Conservation (phyloP, 257 asterid genomes). For the Plantago elongata region DNA sequence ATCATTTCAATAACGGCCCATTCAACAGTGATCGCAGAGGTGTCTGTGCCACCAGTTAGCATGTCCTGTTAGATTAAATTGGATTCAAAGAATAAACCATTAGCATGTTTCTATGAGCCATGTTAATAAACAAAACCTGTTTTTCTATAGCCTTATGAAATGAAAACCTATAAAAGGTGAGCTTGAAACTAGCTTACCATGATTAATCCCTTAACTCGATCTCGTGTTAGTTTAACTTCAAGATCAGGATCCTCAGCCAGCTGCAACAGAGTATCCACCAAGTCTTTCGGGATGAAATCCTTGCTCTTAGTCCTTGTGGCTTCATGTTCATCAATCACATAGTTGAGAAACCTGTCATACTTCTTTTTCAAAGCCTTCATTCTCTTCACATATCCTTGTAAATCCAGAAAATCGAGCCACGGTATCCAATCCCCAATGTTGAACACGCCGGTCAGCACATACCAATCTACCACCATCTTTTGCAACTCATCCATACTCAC, state of each 20-base stretch:
- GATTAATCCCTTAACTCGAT: neutral
- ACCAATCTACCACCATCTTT: conserved; percentile 2
- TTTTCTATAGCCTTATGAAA: no score
- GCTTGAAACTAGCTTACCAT: neutral
- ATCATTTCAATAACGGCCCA: conserved; percentile 23
- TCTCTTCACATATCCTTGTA: neutral
- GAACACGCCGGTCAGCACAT: neutral
- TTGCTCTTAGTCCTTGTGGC: neutral
- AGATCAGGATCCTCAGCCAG: conserved; percentile 9
- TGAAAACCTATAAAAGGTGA: no score
- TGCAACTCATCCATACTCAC: conserved; percentile 10
- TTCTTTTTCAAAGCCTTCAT: neutral
- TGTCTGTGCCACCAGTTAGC: conserved; percentile 16
- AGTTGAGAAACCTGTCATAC: neutral
- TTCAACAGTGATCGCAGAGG: conserved; percentile 9
- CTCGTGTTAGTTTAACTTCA: conserved; percentile 11
- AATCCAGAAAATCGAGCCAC: neutral
- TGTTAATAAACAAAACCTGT: no score
- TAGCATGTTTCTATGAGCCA: neutral
- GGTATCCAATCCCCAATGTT: neutral
- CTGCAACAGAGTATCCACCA: neutral
- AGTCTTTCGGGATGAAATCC: conserved; percentile 8
- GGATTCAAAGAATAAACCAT: neutral
- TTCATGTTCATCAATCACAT: conserved; percentile 10
- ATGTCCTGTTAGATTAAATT: conserved; percentile 11